Base-by-base conservation (phyloP, 2,329 filamentous ascomycete genomes). In the Aspergillus costaricaensis region DNA sequence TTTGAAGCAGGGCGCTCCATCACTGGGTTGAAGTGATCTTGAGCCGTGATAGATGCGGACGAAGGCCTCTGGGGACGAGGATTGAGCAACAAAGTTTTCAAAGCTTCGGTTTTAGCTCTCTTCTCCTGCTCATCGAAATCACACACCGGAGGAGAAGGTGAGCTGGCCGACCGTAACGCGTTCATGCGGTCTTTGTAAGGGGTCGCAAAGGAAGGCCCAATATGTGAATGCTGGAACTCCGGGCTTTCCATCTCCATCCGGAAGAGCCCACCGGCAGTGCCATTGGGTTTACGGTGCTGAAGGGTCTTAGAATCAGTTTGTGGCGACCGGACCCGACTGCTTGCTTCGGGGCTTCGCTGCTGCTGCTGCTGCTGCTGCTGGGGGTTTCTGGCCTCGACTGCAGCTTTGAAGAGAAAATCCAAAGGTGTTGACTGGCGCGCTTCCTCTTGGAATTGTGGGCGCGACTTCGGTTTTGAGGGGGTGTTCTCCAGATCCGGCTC, bases 371-470 rank as follows among this genome's bases (percentile, higher is more conserved):
- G 80, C 65, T 83, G 86, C 65, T 23, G 21, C 21, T 83, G 86
- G 19, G 81, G 81, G 60, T 83, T 91, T 62, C 76, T 75, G 21
- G 79, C 75, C 62, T 91, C 89, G 53, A 90, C 86, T 68, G 96
- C 91, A 36, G 92, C 92, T 62, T 89, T 89, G 81, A 98, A 98
- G 72, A 98, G 89, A 64, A 96, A 85, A 69, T 98, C 93, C 4
- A 98, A 82, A 1, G 93, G 92, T 10, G 92, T 96, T 62, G 91
- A 86, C 61, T 74, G 64, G 17, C 66, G 66, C 21, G 87, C 79
- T 58, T 82, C 74, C n/a, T 68, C 65, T 60, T 70, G 59, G 64
- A 66, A 48, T 71, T 66, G 70, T 62, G 58, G 75, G 61, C 68
- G 77, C 65, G 71, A 75, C 68, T 68, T 81, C 67, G 70, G 77